phyloP scores from a whole-genome alignment of 495 filamentous ascomycete species.

The Xylaria castorea region DNA sequence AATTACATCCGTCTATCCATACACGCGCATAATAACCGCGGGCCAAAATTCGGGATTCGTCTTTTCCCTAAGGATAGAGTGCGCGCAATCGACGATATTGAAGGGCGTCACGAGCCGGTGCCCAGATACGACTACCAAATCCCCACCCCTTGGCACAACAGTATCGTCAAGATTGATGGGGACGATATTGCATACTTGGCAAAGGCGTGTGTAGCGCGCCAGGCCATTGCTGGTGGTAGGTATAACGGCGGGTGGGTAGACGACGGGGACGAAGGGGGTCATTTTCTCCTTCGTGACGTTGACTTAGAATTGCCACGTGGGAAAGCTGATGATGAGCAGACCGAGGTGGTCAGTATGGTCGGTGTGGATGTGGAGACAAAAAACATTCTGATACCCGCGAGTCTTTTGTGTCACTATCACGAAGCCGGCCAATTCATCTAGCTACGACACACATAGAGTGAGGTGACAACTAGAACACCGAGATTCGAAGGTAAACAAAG shows the following conservation, averaged over 20 bases:
- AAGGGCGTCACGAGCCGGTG: slow-evolving; percentile 22
- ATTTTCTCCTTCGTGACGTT: not conserved
- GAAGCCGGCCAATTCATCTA: not conserved
- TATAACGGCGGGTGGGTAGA: slow-evolving; percentile 28
- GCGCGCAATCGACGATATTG: slow-evolving; percentile 36
- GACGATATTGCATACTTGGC: slow-evolving; percentile 37
- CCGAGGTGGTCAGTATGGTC: not conserved
- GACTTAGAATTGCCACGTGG: not conserved
- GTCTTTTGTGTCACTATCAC: not conserved
- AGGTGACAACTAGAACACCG: not conserved
- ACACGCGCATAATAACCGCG: slow-evolving; percentile 50
- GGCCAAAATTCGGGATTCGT: slow-evolving; percentile 51
- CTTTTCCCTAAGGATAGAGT: slow-evolving; percentile 41
- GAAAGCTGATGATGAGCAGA: not conserved
- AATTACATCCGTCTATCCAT: slow-evolving; percentile 49
- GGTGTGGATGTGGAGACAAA: not conserved
- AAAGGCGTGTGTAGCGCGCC: slow-evolving; percentile 36
- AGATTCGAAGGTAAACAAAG: not conserved
- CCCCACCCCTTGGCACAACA: slow-evolving; percentile 55
- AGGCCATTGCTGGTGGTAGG: slow-evolving; percentile 30
- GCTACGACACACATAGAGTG: not conserved
- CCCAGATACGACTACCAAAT: slow-evolving; percentile 45
- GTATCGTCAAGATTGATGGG: slow-evolving; percentile 42
- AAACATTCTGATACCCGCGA: not conserved
- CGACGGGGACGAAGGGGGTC: not conserved